Conservation (phyloP, 1,139 yeast genomes). For the Nadsonia starkeyi-henricii region DNA sequence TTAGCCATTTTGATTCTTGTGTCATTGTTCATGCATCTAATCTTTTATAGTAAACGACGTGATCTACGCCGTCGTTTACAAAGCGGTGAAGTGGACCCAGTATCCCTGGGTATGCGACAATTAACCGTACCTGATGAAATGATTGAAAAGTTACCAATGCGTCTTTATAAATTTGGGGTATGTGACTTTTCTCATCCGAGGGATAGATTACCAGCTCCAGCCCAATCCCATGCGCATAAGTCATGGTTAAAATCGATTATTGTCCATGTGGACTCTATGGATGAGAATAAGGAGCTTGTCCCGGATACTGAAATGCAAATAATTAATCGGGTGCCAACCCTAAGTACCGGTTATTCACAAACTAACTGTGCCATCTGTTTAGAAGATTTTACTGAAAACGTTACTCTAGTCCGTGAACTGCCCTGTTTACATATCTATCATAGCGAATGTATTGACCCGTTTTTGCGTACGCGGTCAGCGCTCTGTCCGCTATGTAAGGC, state of each 20-base stretch:
- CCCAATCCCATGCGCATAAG: no score
- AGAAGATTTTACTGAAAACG: conserved; percentile 14
- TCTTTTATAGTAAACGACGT: conserved; percentile 13
- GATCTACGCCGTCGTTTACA: conserved; percentile 14
- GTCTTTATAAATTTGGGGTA: conserved; percentile 6
- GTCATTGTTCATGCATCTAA: conserved; percentile 11
- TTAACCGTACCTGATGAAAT: conserved; percentile 16
- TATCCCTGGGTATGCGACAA: conserved; percentile 15
- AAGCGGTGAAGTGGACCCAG: conserved; percentile 18
- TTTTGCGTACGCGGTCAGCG: conserved; percentile 14
- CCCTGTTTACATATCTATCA: conserved; percentile 19
- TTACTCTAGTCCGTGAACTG: conserved; percentile 15
- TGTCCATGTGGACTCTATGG: background rate
- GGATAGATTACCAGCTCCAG: no score
- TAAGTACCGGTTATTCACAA: conserved; percentile 11
- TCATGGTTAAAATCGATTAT: no score
- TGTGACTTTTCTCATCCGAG: no score
- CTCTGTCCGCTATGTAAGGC: conserved; percentile 19
- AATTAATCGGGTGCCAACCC: background rate
- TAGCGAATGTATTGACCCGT: conserved; percentile 17
- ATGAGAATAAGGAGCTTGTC: background rate
- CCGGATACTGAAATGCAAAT: background rate
- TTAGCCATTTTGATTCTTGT: conserved; percentile 6
- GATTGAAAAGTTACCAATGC: conserved; percentile 14
- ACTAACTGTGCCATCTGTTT: conserved; percentile 18